These are phyloP conservation scores for Eucalyptus curtisii DNA, from an alignment of 345 rosid species.

Conservation along the genomic window DNA sequence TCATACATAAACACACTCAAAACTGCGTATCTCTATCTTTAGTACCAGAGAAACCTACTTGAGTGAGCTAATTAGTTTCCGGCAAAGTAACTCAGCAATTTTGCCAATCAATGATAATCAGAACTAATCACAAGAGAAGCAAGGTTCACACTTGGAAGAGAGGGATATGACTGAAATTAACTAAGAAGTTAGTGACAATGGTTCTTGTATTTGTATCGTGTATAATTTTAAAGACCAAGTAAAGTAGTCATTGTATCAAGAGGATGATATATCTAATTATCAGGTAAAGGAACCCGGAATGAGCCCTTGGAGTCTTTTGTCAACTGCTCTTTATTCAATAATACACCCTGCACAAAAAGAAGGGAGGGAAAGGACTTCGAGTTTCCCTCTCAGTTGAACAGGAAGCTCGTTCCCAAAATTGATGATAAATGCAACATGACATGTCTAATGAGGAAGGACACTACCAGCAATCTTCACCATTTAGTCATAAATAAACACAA, in stretches of 20 bases:
- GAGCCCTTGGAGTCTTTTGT: neutral
- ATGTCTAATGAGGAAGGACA: neutral
- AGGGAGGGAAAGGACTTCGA: neutral
- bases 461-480: neutral
- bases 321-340: neutral
- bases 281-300: neutral
- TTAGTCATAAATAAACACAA: neutral
- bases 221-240: conserved; percentile 22
- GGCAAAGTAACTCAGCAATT: neutral
- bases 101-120: neutral
- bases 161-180: neutral
- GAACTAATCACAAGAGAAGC: neutral
- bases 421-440: neutral
- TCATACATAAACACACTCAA: neutral
- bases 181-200: neutral
- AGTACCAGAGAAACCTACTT: neutral
- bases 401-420: neutral
- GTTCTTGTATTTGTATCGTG: conserved; percentile 16
- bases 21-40: neutral
- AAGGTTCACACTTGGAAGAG: neutral
- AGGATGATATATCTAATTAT: conserved; percentile 3
- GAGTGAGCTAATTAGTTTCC: neutral
- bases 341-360: neutral
- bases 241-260: conserved; percentile 24
- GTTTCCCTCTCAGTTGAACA: neutral